Evolutionary conservation across 2,329 filamentous ascomycete species (phyloP).

Genomic region (Didymella sp.): DNA sequence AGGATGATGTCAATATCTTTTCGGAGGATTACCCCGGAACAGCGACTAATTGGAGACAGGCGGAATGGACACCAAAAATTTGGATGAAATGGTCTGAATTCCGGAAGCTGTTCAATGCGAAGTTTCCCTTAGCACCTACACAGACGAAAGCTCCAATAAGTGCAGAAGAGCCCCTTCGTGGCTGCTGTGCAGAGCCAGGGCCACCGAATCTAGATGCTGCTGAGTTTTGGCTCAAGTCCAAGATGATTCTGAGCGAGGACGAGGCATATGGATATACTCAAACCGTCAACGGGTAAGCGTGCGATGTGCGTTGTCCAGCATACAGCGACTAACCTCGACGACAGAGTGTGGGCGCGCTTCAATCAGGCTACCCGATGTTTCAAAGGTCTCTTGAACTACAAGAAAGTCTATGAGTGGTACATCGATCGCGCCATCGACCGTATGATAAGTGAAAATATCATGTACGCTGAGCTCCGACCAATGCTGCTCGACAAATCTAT

Average conservation of each 20-base stretch:
- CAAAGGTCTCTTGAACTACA: slow-evolving; percentile 74
- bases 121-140: slow-evolving; percentile 4
- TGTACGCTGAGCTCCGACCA: slow-evolving; percentile 74
- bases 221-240: slow-evolving; percentile 65
- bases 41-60: slow-evolving; percentile 32
- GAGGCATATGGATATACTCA: slow-evolving; percentile 64
- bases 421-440: slow-evolving; percentile 66
- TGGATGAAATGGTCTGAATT: slow-evolving; percentile 59
- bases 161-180: not conserved
- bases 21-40: slow-evolving; percentile 54
- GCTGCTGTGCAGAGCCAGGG: not conserved
- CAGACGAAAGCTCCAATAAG: too few species aligned
- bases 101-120: slow-evolving; percentile 45
- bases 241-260: slow-evolving; percentile 67
- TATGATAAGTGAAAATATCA: slow-evolving; percentile 70
- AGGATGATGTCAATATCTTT: slow-evolving; percentile 56
- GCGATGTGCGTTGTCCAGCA: too few species aligned
- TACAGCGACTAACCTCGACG: too few species aligned
- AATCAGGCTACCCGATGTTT: slow-evolving; percentile 74
- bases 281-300: slow-evolving; percentile 60
- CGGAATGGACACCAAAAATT: slow-evolving; percentile 19
- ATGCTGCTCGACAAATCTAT: slow-evolving; percentile 73
- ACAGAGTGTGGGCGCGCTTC: slow-evolving; percentile 66
- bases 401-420: slow-evolving; percentile 67
- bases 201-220: slow-evolving; percentile 27